Evolutionary conservation across 352 stramenopile genomes (phyloP).

Genomic region (Globisporangium spiculum): DNA sequence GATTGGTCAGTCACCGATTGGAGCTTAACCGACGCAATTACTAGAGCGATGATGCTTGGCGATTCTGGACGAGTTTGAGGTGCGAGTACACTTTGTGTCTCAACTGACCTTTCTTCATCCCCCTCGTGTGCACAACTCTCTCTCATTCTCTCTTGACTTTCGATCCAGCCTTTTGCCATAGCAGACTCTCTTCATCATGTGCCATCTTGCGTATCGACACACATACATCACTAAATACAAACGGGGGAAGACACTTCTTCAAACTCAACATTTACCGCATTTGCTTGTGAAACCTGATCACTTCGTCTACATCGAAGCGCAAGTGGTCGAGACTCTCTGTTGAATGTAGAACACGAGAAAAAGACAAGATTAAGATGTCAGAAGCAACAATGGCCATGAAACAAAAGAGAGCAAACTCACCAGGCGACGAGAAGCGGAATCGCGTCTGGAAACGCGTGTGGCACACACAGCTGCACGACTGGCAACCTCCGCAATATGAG

Average conservation of each 20-base stretch:
- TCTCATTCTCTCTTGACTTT: background rate
- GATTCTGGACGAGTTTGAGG: background rate
- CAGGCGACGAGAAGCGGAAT: slow-evolving; percentile 70
- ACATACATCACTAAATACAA: slow-evolving; percentile 1
- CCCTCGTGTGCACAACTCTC: background rate
- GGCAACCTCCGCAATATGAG: slow-evolving; percentile 68
- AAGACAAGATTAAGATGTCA: slow-evolving; percentile 9
- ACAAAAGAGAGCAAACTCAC: slow-evolving; percentile 30
- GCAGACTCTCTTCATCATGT: background rate
- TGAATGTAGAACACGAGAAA: background rate
- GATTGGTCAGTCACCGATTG: background rate
- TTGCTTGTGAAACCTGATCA: slow-evolving; percentile 45
- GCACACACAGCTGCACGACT: slow-evolving; percentile 78
- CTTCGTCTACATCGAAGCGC: slow-evolving; percentile 36
- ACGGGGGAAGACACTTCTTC: background rate
- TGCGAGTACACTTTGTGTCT: background rate
- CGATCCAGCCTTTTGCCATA: background rate
- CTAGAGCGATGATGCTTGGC: background rate
- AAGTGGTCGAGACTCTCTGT: slow-evolving; percentile 34
- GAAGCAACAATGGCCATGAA: slow-evolving; percentile 7
- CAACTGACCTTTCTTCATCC: background rate
- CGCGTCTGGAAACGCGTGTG: slow-evolving; percentile 88
- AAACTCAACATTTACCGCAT: slow-evolving; percentile 7
- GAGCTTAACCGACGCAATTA: background rate
- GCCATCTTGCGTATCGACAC: background rate